Percentiles rank a stretch among this genome's conserved stretches.
Conservation (phyloP, 148 eudicot species). For the Rhododendron molle region DNA sequence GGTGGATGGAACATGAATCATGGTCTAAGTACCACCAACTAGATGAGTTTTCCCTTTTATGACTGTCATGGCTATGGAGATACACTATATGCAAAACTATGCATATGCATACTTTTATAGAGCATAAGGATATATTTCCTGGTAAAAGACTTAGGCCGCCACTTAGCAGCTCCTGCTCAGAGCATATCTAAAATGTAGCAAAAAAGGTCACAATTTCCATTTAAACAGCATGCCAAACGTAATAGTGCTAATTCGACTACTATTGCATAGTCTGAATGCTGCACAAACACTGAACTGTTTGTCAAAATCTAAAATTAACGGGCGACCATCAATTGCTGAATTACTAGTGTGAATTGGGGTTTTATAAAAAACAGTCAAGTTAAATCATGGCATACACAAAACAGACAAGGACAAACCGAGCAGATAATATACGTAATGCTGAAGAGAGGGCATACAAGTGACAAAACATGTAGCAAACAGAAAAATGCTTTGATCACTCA, state of each 20-base stretch:
- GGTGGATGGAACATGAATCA: background rate
- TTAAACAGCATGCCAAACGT: background rate
- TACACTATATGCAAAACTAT: background rate
- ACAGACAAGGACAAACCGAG: background rate
- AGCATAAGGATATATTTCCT: background rate
- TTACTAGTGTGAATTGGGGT: background rate
- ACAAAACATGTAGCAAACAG: background rate
- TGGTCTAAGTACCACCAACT: background rate
- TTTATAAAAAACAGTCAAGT: background rate
- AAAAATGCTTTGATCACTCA: slow-evolving; percentile 25
- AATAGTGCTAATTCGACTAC: too few species aligned
- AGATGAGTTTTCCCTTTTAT: background rate
- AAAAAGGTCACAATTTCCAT: background rate
- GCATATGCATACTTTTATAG: background rate
- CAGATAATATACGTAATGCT: background rate
- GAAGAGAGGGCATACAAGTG: background rate
- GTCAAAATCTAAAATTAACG: background rate
- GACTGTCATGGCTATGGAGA: background rate
- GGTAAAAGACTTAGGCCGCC: background rate
- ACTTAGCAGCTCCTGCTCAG: background rate
- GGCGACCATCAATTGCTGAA: background rate
- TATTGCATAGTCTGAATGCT: background rate
- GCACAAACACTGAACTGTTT: background rate
- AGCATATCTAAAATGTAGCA: background rate
- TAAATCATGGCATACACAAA: background rate